A percentile compares a stretch with the other conserved stretches of the same genome.
Evolutionary conservation across 805 yeast genomes (phyloP).

Genomic region (Priceomyces haplophilus): DNA sequence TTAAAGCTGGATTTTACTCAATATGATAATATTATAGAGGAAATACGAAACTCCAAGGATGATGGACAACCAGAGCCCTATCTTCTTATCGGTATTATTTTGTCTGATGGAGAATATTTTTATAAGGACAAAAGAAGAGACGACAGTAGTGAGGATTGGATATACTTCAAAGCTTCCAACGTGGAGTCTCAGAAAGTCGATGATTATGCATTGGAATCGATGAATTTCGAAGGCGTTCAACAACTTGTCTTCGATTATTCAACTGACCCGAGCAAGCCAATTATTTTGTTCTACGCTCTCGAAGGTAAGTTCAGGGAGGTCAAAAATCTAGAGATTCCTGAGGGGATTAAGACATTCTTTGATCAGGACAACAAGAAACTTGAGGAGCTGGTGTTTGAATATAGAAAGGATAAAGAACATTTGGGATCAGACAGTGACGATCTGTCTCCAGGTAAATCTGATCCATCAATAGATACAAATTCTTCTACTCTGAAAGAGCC

Average conservation of each 20-base stretch:
- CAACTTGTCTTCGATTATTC: conserved; percentile 14
- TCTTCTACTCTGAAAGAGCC: not conserved
- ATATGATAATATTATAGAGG: conserved; percentile 16
- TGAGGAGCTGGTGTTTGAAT: not conserved
- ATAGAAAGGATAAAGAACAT: not conserved
- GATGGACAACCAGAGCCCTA: conserved; percentile 19
- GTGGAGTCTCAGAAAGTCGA: conserved; percentile 9
- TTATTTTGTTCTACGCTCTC: conserved; percentile 19
- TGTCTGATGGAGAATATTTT: conserved; percentile 29
- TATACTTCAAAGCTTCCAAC: conserved; percentile 13
- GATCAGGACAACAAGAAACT: conserved; percentile 14
- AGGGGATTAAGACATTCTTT: conserved; percentile 15
- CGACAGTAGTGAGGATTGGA: conserved; percentile 20
- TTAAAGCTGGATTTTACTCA: conserved; percentile 18
- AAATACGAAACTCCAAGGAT: conserved; percentile 10
- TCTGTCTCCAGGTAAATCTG: not conserved
- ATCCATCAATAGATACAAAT: not conserved
- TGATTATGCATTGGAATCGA: conserved; percentile 17
- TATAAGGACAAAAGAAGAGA: conserved; percentile 16
- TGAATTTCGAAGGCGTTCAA: conserved; percentile 19
- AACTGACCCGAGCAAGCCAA: conserved; percentile 9
- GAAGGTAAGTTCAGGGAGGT: conserved; percentile 9
- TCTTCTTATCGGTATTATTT: conserved; percentile 27
- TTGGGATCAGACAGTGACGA: not conserved
- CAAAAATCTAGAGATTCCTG: conserved; percentile 5